phyloP scores from a whole-genome alignment of 1,139 yeast species.

The Zhuliangozyma parablackwelliae region DNA sequence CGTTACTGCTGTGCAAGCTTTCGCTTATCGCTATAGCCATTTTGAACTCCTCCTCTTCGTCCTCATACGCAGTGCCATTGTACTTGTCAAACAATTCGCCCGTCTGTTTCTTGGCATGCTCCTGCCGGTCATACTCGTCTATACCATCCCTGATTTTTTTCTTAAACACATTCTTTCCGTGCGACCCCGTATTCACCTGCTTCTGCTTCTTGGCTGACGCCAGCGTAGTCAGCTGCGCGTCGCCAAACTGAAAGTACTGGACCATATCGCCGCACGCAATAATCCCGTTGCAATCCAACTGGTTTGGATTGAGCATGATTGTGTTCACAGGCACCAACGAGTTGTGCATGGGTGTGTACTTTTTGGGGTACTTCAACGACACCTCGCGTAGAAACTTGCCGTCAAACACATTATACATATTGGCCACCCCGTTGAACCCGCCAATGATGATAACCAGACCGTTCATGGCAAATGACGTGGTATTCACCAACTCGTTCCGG shows the following conservation, averaged over 20 bases:
- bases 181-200: slow-evolving; percentile 7
- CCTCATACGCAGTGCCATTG: slow-evolving; percentile 36
- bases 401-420: slow-evolving; percentile 58
- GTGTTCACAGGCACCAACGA: slow-evolving; percentile 37
- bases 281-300: slow-evolving; percentile 45
- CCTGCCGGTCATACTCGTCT: slow-evolving; percentile 33
- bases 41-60: slow-evolving; percentile 45
- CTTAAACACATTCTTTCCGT: slow-evolving; percentile 10
- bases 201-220: slow-evolving; percentile 5
- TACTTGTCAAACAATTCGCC: slow-evolving; percentile 36
- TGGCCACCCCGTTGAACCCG: slow-evolving; percentile 59
- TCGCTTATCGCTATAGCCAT: slow-evolving; percentile 53
- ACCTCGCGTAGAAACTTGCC: slow-evolving; percentile 53
- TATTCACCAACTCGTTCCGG: slow-evolving; percentile 6
- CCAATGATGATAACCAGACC: slow-evolving; percentile 53
- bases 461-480: slow-evolving; percentile 33
- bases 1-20: slow-evolving; percentile 19
- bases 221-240: slow-evolving; percentile 1
- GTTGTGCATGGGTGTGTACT: slow-evolving; percentile 21
- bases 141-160: slow-evolving; percentile 29
- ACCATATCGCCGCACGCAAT: slow-evolving; percentile 52
- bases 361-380: slow-evolving; percentile 42
- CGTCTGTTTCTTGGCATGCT: slow-evolving; percentile 15
- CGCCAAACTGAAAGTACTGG: slow-evolving; percentile 64
- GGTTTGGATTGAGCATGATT: slow-evolving; percentile 42